Percentiles rank a stretch among this genome's conserved stretches.
phyloP scores from a whole-genome alignment of 2,329 filamentous ascomycete genomes.

The Xylariomycetidae sp. region DNA sequence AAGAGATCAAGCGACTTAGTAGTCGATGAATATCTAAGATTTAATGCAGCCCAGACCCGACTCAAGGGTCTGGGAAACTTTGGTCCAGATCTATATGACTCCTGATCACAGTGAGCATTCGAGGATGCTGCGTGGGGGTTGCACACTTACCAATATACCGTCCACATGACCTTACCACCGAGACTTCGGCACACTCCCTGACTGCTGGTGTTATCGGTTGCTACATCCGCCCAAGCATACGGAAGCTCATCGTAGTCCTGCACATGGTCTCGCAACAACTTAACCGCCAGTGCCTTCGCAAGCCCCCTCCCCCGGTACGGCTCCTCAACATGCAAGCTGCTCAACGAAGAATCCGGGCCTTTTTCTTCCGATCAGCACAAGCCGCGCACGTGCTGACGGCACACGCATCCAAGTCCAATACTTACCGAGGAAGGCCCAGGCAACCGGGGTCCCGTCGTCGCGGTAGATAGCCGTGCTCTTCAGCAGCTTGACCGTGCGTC shows the following conservation, averaged over 20 bases:
- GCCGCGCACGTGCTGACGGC: no score
- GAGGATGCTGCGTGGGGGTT: no score
- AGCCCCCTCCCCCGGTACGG: conserved; percentile 55
- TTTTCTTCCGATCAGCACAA: no score
- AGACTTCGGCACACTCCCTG: conserved; percentile 56
- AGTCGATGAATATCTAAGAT: conserved; percentile 31
- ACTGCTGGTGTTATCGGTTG: conserved; percentile 53
- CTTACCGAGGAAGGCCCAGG: conserved; percentile 57
- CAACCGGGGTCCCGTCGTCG: conserved; percentile 43
- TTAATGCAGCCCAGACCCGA: neutral
- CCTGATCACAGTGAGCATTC: conserved; percentile 16
- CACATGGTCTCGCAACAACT: conserved; percentile 48
- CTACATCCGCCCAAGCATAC: conserved; percentile 59
- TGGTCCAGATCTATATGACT: conserved; percentile 20
- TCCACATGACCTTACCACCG: conserved; percentile 50
- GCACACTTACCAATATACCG: conserved; percentile 50
- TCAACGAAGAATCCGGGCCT: conserved; percentile 56
- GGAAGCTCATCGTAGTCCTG: conserved; percentile 34
- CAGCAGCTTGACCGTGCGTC: conserved; percentile 36
- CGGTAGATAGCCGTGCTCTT: conserved; percentile 43
- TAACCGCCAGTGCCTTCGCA: conserved; percentile 54
- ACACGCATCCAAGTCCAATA: no score
- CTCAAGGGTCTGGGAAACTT: conserved; percentile 18
- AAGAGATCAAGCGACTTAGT: conserved; percentile 76
- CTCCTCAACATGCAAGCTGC: conserved; percentile 55